phyloP scores from a whole-genome alignment of 2,329 filamentous ascomycete species.

The Monosporascus ibericus region DNA sequence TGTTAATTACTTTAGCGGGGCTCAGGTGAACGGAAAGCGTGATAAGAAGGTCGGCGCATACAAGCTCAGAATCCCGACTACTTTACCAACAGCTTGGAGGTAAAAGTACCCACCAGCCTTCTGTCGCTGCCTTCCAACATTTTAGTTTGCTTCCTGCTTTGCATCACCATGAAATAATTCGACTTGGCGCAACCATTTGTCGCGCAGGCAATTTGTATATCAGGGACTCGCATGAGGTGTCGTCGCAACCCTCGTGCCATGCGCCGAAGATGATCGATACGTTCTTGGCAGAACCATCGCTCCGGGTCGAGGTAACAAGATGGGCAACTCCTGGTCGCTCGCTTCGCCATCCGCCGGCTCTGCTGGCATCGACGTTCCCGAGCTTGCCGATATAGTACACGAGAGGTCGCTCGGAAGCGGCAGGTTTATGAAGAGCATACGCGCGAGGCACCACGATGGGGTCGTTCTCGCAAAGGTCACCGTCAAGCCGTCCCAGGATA shows the following conservation, averaged over 20 bases:
- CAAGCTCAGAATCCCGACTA: too few species aligned
- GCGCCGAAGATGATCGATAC: background rate
- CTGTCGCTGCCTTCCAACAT: too few species aligned
- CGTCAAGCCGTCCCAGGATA: constrained; percentile 80
- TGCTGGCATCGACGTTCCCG: constrained; percentile 87
- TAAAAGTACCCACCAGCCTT: too few species aligned
- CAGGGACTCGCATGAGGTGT: background rate
- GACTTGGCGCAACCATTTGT: too few species aligned
- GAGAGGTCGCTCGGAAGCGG: constrained; percentile 88
- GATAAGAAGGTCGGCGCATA: too few species aligned
- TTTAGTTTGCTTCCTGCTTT: too few species aligned
- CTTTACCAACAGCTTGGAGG: too few species aligned
- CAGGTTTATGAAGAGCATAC: constrained; percentile 93
- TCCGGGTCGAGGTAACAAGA: constrained; percentile 33
- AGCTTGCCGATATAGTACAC: constrained; percentile 84
- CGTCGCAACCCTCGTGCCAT: background rate
- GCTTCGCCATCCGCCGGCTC: constrained; percentile 86
- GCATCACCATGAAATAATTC: too few species aligned
- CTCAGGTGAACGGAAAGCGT: too few species aligned
- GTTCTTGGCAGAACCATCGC: background rate
- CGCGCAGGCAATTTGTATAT: too few species aligned
- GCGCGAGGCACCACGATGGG: constrained; percentile 83
- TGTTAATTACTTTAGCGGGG: too few species aligned
- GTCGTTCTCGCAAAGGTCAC: constrained; percentile 91
- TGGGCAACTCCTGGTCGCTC: constrained; percentile 96